Evolutionary conservation across 148 eudicot genomes (phyloP), one percentile per base, ranked within the genome.

Genomic region (Polygonum maritimum): DNA sequence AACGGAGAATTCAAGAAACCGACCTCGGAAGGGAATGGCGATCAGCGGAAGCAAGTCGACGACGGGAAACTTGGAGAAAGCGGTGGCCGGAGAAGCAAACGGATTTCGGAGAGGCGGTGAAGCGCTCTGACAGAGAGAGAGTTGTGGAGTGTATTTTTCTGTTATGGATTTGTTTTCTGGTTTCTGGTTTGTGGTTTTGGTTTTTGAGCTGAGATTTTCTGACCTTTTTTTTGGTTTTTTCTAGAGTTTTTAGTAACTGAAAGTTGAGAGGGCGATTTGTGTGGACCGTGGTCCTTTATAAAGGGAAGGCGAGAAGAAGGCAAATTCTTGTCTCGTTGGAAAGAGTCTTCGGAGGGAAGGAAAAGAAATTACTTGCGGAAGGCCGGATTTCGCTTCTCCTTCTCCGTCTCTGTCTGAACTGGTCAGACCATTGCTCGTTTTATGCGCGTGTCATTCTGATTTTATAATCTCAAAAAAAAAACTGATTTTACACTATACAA

Each of bases 331-430:
- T 67, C 9, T 35, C 4, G n/a, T 67, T 67, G 36, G 71, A 36
- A 67, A 44, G 71, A 67, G 71, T 67, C 71, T 14, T 67, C 19
- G 44, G 2, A 67, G 71, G 38, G 44, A 67, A 67, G 44, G 38
- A 35, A 36, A 67, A 36, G 9, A 40, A 40, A 26, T 26, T 26
- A 26, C 5, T 35, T 26, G 44, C 35, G 71, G 71, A 67, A 67
- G 71, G 21, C 44, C 70, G 70, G 7, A 63, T 3, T 63, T 33
- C 40, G 41, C 70, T 31, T 63, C 71, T 67, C 71, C 21, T n/a
- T 35, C 15, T 16, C 8, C 71, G 16, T 67, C 15, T 15, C 44
- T 33, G 18, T 35, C 18, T 26, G 31, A 26, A 26, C 31, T 26
- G 31, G 31, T 26, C 31, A 26, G 31, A 26, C 31, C 31, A 26